Evolutionary conservation across 495 filamentous ascomycete genomes (phyloP).

Genomic region (Tuber melanosporum): DNA sequence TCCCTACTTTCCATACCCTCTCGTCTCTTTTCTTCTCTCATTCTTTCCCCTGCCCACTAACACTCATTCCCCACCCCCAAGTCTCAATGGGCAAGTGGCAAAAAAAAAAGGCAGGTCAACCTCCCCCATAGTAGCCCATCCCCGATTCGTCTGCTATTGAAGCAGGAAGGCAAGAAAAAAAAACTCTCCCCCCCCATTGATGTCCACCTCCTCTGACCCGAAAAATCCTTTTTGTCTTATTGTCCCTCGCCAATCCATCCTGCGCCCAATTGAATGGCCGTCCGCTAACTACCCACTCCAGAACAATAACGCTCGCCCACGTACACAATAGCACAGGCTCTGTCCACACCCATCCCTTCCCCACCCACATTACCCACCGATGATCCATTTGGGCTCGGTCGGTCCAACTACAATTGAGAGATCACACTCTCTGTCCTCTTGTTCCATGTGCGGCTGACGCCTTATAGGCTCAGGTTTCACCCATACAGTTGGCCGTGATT

Average conservation of each 20-base stretch:
- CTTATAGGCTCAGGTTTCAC: neutral
- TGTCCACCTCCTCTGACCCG: neutral
- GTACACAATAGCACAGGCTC: neutral
- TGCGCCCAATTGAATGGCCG: neutral
- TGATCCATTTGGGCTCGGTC: neutral
- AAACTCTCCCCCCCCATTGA: neutral
- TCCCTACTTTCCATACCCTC: neutral
- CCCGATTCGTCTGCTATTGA: constrained; percentile 3
- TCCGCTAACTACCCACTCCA: neutral
- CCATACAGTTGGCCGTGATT: constrained; percentile 16
- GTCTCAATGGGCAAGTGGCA: neutral
- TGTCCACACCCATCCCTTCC: constrained; percentile 1
- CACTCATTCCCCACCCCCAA: neutral
- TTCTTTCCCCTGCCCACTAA: neutral
- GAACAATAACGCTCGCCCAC: constrained; percentile 5
- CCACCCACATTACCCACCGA: neutral
- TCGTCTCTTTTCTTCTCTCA: neutral
- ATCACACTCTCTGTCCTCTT: neutral
- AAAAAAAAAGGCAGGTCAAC: neutral
- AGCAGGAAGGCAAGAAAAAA: neutral
- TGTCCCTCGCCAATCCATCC: neutral
- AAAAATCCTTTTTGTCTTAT: constrained; percentile 1
- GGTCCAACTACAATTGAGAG: neutral
- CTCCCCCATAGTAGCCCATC: neutral
- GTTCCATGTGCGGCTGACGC: neutral